Conservation (phyloP, 2,329 filamentous ascomycete species). For the Ophiosphaerella korrae region DNA sequence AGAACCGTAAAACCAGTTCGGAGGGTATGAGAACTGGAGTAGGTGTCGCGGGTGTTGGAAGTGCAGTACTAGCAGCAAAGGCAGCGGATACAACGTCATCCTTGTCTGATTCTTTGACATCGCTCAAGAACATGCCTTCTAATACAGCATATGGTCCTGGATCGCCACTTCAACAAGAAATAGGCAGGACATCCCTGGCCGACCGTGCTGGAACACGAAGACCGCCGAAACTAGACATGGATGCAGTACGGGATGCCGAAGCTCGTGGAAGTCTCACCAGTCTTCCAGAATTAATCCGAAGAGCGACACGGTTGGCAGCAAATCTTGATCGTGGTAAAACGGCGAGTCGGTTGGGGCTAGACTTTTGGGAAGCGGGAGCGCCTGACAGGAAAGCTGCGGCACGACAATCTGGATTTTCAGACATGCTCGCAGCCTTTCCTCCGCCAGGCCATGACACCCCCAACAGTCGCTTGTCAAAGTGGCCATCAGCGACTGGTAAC, state of each 20-base stretch:
- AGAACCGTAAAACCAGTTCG: constrained; percentile 23
- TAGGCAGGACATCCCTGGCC: constrained; percentile 40
- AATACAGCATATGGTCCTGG: constrained; percentile 18
- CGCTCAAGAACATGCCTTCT: constrained; percentile 23
- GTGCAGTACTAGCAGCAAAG: constrained; percentile 31
- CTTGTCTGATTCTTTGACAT: constrained; percentile 42
- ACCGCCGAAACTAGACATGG: constrained; percentile 79
- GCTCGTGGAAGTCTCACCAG: constrained; percentile 88
- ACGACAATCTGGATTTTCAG: constrained; percentile 60
- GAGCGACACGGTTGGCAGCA: constrained; percentile 83
- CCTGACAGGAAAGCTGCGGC: constrained; percentile 35
- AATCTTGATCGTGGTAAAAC: constrained; percentile 84
- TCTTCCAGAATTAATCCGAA: constrained; percentile 84
- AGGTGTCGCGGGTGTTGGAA: constrained; percentile 31
- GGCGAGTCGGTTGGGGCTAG: constrained; percentile 62
- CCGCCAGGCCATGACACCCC: constrained; percentile 59
- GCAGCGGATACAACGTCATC: constrained; percentile 37
- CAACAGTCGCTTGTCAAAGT: constrained; percentile 29
- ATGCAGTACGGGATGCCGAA: constrained; percentile 80
- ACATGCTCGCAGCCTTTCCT: constrained; percentile 70
- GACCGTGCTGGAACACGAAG: constrained; percentile 50
- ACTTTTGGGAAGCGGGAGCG: constrained; percentile 52
- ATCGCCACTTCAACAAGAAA: constrained; percentile 36
- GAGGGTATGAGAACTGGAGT: constrained; percentile 15
- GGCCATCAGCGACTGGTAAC: constrained; percentile 29